Evolutionary conservation across 108 stramenopile genomes (phyloP), one percentile per base, ranked within the genome.

Genomic region (Nannochloropsis gaditana): DNA sequence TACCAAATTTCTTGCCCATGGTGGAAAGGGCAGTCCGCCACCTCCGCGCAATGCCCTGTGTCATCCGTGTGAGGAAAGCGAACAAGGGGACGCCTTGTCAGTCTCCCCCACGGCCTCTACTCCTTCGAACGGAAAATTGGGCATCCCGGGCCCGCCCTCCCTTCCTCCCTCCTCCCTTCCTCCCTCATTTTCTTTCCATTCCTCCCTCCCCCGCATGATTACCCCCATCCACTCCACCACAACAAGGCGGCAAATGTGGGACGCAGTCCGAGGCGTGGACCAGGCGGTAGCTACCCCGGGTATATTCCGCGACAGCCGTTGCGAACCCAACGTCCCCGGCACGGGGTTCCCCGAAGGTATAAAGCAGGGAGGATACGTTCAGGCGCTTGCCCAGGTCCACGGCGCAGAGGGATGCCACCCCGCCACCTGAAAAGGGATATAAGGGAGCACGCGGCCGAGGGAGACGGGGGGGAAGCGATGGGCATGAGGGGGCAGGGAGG

Each of bases 301-400:
- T 44, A 6, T 43, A 31, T 4, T 42, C 83, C 79, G 83, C 45
- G 31, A 87, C 3, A 9, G 79, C 83, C 9, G 79, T 45, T 43
- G 83, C 86, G 9, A 87, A 87, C 43, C 47, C 31, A 1, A 80
- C 86, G 44, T 87, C 86, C 11, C 86, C 86, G 8, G 73, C 21
- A 19, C 86, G 44, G 21, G 86, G 86, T 80, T 87, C 86, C 44
- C 86, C 83, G n/a, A 87, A 21, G 5, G 86, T 87, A 80, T 87
- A 87, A 43, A 87, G 80, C 83, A 87, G 44, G 43, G 83, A 80
- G 43, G 43, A 43, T 9, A 87, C 17, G 41, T 43, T 44, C 3
- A 87, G 43, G 21, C 86, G 59, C 80, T 83, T 79, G 19, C 44
- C 45, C 86, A 87, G 44, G 80, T 87, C 86, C 44, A 83, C 83